These are phyloP conservation scores for Austroboletus novae-zelandiae DNA, from an alignment of 1,284 basidiomycete species.

Conservation along the genomic window DNA sequence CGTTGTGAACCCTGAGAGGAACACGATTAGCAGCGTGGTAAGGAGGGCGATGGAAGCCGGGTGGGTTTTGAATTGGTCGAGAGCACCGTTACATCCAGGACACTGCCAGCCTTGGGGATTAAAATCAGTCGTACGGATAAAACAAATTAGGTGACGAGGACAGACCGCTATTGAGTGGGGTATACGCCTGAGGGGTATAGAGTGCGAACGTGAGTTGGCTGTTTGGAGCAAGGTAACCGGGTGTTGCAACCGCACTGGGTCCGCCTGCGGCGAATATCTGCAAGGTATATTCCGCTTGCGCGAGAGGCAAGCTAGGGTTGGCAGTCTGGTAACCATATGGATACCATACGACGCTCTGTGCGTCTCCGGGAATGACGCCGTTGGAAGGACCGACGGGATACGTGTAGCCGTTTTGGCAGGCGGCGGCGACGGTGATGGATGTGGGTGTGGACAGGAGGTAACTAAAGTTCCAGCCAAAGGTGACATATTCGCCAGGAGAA, in stretches of 20 bases:
- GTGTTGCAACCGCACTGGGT: conserved; percentile 49
- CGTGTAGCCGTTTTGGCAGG: conserved; percentile 83
- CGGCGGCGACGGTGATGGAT: conserved; percentile 76
- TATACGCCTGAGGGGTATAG: conserved; percentile 81
- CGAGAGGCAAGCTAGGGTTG: conserved; percentile 66
- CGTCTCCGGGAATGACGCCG: conserved; percentile 68
- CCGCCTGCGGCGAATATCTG: conserved; percentile 81
- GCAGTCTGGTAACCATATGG: conserved; percentile 71
- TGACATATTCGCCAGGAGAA: conserved; percentile 68
- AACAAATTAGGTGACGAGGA: conserved; percentile 1
- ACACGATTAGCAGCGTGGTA: conserved; percentile 67
- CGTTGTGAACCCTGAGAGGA: conserved; percentile 63
- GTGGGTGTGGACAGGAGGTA: conserved; percentile 66
- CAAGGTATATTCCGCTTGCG: conserved; percentile 73
- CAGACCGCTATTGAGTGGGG: conserved; percentile 65
- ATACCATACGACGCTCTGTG: conserved; percentile 80
- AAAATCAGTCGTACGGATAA: conserved; percentile 5
- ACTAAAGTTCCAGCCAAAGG: conserved; percentile 92
- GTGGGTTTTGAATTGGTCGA: conserved; percentile 48
- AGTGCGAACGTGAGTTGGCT: conserved; percentile 75
- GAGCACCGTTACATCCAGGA: conserved; percentile 58
- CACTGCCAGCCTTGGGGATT: conserved; percentile 70
- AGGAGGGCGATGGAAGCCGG: conserved; percentile 67
- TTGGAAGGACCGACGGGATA: conserved; percentile 83
- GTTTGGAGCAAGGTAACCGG: conserved; percentile 74